These are phyloP conservation scores for Tricladium varicosporioides DNA, from an alignment of 2,329 filamentous ascomycete species.

Conservation along the genomic window DNA sequence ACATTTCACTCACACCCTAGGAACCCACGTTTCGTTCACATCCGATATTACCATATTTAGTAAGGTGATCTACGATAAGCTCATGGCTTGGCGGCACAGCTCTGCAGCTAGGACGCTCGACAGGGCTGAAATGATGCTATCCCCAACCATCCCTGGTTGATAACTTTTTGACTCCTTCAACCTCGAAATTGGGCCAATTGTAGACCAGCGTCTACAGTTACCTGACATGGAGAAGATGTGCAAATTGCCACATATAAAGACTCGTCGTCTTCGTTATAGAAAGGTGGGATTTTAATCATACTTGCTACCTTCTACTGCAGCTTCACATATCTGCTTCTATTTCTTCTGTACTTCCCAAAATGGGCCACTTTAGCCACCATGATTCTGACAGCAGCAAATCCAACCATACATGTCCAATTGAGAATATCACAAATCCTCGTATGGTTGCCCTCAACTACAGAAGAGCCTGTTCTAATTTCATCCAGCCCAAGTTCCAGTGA, in stretches of 20 bases:
- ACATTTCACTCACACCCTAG: not conserved
- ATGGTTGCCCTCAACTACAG: not conserved
- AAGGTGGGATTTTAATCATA: not conserved
- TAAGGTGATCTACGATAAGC: not conserved
- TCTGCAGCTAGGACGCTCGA: not conserved
- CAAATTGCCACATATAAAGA: not conserved
- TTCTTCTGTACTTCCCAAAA: not conserved
- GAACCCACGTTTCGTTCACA: not conserved
- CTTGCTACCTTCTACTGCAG: not conserved
- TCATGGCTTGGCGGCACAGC: not conserved
- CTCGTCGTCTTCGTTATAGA: not conserved
- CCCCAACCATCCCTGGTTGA: not conserved
- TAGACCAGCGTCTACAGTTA: not conserved
- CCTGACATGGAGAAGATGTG: not conserved
- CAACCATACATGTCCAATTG: not conserved
- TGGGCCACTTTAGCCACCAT: not conserved
- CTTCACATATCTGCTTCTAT: not conserved
- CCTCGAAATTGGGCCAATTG: not conserved
- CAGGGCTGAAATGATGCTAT: not conserved
- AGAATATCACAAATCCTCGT: not conserved
- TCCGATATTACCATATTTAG: not conserved
- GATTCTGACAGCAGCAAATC: not conserved
- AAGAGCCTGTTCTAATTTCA: not conserved
- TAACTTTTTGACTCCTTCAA: not conserved
- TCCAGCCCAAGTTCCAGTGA: slow-evolving; percentile 10